Conservation (phyloP, 495 filamentous ascomycete species). For the Xylaria longipes region DNA sequence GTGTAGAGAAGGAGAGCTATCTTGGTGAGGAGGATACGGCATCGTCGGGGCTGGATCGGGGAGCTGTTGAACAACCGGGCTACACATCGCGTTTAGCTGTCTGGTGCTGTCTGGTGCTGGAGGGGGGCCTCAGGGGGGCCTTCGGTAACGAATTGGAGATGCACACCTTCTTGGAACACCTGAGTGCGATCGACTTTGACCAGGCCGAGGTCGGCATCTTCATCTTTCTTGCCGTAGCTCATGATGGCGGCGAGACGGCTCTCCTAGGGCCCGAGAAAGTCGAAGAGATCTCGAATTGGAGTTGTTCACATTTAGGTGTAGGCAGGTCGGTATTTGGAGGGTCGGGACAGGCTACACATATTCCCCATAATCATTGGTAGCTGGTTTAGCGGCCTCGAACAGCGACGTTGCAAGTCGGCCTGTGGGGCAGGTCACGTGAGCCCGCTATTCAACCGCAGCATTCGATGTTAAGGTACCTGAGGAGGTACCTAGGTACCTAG, state of each 20-base stretch:
- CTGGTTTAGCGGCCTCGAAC: conserved; percentile 27
- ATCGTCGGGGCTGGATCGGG: conserved; percentile 92
- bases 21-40: conserved; percentile 94
- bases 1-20: conserved; percentile 96
- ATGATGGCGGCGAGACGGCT: conserved; percentile 60
- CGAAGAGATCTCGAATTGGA: conserved; percentile 36
- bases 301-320: conserved; percentile 30
- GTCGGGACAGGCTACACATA: conserved; percentile 32
- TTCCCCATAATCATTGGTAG: conserved; percentile 20
- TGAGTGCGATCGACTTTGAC: conserved; percentile 97
- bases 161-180: conserved; percentile 97
- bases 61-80: conserved; percentile 97
- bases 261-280: conserved; percentile 33
- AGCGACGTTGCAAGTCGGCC: conserved; percentile 43
- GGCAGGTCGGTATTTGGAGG: conserved; percentile 28
- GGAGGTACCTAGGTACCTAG: background rate
- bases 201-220: conserved; percentile 90
- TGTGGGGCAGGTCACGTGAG: conserved; percentile 33
- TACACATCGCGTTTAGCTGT: conserved; percentile 49
- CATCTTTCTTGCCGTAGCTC: conserved; percentile 98
- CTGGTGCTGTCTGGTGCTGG: conserved; percentile 12
- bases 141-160: conserved; percentile 29
- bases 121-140: background rate
- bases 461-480: background rate
- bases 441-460: background rate